Percentiles rank a stretch among this genome's conserved stretches.
Conservation (phyloP, 305 asterid species). For the Caryopteris hybrid region DNA sequence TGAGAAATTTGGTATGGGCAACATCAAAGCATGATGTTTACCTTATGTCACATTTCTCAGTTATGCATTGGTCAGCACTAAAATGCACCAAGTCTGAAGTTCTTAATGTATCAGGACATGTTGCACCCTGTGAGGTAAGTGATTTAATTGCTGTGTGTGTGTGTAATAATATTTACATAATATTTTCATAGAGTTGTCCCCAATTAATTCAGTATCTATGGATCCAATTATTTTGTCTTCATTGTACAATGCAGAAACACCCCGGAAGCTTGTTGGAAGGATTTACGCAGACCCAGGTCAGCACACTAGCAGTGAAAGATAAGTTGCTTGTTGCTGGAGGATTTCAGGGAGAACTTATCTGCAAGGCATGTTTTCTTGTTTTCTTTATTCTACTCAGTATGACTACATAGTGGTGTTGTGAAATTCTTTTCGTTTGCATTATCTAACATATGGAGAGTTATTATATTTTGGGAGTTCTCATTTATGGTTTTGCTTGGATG, state of each 20-base stretch:
- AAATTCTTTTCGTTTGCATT: constrained; percentile 1
- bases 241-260: constrained; percentile 78
- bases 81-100: constrained; percentile 47
- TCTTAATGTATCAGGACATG: constrained; percentile 78
- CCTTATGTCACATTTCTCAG: constrained; percentile 55
- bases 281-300: constrained; percentile 86
- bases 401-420: not conserved
- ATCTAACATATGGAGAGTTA: no score
- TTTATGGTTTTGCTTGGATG: no score
- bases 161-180: not conserved
- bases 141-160: not conserved
- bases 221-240: no score
- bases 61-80: constrained; percentile 64
- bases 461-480: no score
- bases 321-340: constrained; percentile 95
- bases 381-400: not conserved
- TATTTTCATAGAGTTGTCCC: not conserved
- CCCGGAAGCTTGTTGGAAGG: constrained; percentile 97
- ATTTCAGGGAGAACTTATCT: constrained; percentile 83
- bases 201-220: not conserved
- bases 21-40: no score
- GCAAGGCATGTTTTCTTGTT: constrained; percentile 92
- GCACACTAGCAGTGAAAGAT: constrained; percentile 92
- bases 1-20: constrained; percentile 69
- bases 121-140: constrained; percentile 86